Base-by-base conservation (phyloP, 805 yeast genomes). In the Kuraishia cidri region DNA sequence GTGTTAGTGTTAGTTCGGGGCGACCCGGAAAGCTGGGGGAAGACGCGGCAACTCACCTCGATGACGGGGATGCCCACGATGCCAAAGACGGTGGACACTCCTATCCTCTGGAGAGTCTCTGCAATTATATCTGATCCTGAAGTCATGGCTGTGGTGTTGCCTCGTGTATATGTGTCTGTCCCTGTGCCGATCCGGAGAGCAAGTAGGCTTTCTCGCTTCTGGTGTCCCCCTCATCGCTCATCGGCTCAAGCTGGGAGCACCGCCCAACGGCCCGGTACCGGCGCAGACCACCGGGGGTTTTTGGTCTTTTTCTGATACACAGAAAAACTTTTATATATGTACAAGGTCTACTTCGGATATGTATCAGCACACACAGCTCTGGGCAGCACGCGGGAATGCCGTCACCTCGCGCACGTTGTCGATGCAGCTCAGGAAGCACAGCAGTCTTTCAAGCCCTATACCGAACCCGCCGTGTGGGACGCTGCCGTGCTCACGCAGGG, bases 381-480 rank as follows among this genome's bases (percentile, higher is more conserved):
- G 57, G 15, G 76, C 79, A 30, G 80, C 73, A 42, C 98, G 63
- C 2, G 95, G 88, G 51, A 90, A 88, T 2, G 95, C 85, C 15
- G 84, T 77, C 6, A 83, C 82, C 46, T 92, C 99, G 43, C 83
- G 69, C 27, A 92, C 74, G 49, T 88, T 92, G 20, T 79, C 88
- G 13, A 79, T 64, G 3, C 78, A 86, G 6, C 77, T 66, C 35
- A 87, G 58, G 43, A 79, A 88, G 34, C 81, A 75, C 11, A 92
- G 53, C 20, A 92, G 57, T 38, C 99, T 63, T 53, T 92, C 98
- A 43, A 88, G 75, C 0, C 99, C 99, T 64, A 92, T 62, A 0
- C 99, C 99, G 56, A 81, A 92, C 0, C 99, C 99, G 30, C 98
- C 98, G 51, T 90, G 97, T 0, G 97, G 95, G 15, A 79, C 79